Conservation (phyloP, 2,329 filamentous ascomycete genomes). For the Bipolaris sorokiniana region DNA sequence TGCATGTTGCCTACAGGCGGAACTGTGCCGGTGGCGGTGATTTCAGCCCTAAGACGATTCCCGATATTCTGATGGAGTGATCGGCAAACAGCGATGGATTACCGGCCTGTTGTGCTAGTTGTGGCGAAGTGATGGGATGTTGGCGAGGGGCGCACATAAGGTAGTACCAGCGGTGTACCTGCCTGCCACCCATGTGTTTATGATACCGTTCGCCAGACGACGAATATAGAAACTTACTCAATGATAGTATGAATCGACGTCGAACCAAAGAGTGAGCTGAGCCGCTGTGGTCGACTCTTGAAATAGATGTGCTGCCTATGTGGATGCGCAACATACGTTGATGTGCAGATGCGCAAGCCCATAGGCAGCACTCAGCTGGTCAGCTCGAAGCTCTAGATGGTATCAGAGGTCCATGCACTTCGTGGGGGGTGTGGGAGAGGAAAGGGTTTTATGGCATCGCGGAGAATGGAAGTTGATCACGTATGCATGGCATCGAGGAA, state of each 20-base stretch:
- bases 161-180: conserved; percentile 13
- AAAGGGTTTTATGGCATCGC: neutral
- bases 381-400: conserved; percentile 25
- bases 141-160: neutral
- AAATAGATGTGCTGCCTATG: conserved; percentile 10
- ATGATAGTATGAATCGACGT: neutral
- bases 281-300: neutral
- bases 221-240: conserved; percentile 18
- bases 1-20: conserved; percentile 33
- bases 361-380: conserved; percentile 34
- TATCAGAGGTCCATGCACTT: conserved; percentile 12
- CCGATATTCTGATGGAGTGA: neutral
- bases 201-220: neutral
- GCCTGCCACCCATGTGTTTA: conserved; percentile 1
- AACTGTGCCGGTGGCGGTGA: conserved; percentile 16
- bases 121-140: neutral
- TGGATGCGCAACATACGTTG: neutral
- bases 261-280: neutral
- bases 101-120: neutral
- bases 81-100: neutral
- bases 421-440: neutral
- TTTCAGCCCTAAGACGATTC: conserved; percentile 17
- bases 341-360: conserved; percentile 6
- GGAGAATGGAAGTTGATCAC: neutral
- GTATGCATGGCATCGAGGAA: neutral